Evolutionary conservation across 1,284 basidiomycete genomes (phyloP).

Genomic region (Heterobasidion occidentale): DNA sequence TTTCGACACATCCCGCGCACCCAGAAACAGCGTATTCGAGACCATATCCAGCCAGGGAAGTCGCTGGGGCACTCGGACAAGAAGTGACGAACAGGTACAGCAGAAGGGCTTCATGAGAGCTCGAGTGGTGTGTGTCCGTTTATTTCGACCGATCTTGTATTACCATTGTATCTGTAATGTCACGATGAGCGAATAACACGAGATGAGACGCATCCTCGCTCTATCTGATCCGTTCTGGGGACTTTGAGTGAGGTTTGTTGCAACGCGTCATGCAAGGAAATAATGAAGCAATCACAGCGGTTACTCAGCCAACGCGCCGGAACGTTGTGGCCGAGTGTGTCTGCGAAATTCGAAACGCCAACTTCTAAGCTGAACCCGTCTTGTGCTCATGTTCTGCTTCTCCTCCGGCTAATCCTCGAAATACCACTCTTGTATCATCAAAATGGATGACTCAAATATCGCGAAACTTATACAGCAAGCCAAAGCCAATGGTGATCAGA

Average conservation of each 20-base stretch:
- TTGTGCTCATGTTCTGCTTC: background rate
- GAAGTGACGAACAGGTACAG: background rate
- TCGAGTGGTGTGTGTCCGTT: background rate
- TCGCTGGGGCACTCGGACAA: constrained; percentile 80
- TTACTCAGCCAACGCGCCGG: constrained; percentile 1
- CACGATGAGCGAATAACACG: no score
- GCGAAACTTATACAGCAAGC: constrained; percentile 61
- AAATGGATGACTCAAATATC: constrained; percentile 39
- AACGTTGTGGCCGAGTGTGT: background rate
- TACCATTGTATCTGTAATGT: no score
- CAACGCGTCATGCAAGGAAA: no score
- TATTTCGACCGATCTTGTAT: background rate
- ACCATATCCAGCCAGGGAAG: constrained; percentile 70
- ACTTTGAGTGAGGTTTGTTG: no score
- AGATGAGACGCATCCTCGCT: no score
- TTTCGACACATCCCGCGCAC: background rate
- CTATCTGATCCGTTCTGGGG: no score
- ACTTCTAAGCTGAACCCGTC: background rate
- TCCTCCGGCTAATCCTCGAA: background rate
- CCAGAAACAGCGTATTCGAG: constrained; percentile 84
- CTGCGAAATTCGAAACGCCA: background rate
- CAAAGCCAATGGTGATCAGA: constrained; percentile 54
- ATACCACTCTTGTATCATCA: background rate
- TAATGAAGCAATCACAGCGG: background rate
- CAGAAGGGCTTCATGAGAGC: background rate